Evolutionary conservation across 2,329 filamentous ascomycete genomes (phyloP).

Genomic region (Blastomyces emzantsi): DNA sequence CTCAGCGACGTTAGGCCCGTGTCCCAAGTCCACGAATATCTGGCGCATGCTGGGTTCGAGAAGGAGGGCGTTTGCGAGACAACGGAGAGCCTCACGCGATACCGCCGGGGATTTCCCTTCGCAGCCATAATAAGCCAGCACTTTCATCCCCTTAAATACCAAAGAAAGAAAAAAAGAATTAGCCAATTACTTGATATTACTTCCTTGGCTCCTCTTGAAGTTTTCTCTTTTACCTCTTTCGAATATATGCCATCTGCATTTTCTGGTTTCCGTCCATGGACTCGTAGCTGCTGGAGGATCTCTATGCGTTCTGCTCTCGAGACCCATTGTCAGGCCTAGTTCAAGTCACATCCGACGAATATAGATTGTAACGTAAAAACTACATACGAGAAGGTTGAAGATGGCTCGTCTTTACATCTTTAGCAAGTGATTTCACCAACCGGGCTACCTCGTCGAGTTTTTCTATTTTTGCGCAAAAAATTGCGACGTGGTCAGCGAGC

Average conservation of each 20-base stretch:
- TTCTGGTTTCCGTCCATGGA: constrained; percentile 62
- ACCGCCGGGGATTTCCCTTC: constrained; percentile 53
- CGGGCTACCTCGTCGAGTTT: constrained; percentile 61
- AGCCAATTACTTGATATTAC: neutral
- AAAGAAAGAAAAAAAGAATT: constrained; percentile 3
- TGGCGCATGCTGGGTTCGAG: constrained; percentile 60
- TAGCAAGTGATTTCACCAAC: constrained; percentile 52
- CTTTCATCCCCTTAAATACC: constrained; percentile 57
- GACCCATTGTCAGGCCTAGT: neutral
- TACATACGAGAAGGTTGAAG: constrained; percentile 53
- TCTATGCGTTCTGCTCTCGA: constrained; percentile 28
- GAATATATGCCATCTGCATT: constrained; percentile 78
- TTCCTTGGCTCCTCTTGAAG: constrained; percentile 15
- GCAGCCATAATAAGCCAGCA: constrained; percentile 64
- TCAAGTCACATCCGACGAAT: neutral
- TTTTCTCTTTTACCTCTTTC: constrained; percentile 48
- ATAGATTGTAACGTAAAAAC: neutral
- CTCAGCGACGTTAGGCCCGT: constrained; percentile 57
- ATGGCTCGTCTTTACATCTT: constrained; percentile 52
- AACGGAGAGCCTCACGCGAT: constrained; percentile 67
- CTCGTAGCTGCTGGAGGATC: constrained; percentile 57
- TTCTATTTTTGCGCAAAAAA: constrained; percentile 33
- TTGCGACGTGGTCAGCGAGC: neutral
- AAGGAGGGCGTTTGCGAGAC: constrained; percentile 75
- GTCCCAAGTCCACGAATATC: constrained; percentile 61